A percentile compares a stretch with the other conserved stretches of the same genome.
Conservation (phyloP, 1,139 yeast genomes). For the Sugiyamaella neomexicana region DNA sequence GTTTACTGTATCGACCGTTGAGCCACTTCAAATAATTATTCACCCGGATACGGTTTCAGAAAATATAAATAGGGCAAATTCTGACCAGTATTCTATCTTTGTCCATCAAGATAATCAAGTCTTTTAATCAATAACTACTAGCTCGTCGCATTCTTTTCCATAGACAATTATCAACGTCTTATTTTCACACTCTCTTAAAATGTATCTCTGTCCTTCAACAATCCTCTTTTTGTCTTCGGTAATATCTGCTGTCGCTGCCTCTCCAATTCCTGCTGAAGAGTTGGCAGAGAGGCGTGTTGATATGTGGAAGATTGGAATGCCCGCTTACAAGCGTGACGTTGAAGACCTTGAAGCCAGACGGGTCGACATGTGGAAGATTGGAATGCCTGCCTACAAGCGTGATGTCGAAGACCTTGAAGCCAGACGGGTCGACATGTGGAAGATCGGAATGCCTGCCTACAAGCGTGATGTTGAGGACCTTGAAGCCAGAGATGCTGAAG, state of each 20-base stretch:
- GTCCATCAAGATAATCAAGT: neutral
- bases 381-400: conserved; percentile 23
- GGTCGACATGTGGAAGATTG: conserved; percentile 17
- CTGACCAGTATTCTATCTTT: neutral
- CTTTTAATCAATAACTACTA: neutral
- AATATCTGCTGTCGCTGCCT: conserved; percentile 14
- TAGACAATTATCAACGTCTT: neutral
- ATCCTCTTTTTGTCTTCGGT: conserved; percentile 8
- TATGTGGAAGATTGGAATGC: conserved; percentile 17
- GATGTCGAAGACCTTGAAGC: conserved; percentile 24
- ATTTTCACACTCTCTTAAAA: neutral
- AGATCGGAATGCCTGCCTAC: conserved; percentile 19
- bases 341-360: conserved; percentile 8
- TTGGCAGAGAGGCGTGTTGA: conserved; percentile 12
- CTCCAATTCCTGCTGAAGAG: conserved; percentile 12
- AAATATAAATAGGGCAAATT: conserved; percentile 3
- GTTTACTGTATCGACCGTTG: too few species aligned
- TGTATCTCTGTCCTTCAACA: conserved; percentile 10
- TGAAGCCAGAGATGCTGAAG: conserved; percentile 11
- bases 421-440: conserved; percentile 9
- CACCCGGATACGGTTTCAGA: neutral
- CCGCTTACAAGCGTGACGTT: conserved; percentile 16
- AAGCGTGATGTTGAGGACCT: conserved; percentile 10
- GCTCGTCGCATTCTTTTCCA: neutral
- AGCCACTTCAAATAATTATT: neutral